These are phyloP conservation scores for Mollisia scopiformis DNA, from an alignment of 2,329 filamentous ascomycete species.

Conservation along the genomic window DNA sequence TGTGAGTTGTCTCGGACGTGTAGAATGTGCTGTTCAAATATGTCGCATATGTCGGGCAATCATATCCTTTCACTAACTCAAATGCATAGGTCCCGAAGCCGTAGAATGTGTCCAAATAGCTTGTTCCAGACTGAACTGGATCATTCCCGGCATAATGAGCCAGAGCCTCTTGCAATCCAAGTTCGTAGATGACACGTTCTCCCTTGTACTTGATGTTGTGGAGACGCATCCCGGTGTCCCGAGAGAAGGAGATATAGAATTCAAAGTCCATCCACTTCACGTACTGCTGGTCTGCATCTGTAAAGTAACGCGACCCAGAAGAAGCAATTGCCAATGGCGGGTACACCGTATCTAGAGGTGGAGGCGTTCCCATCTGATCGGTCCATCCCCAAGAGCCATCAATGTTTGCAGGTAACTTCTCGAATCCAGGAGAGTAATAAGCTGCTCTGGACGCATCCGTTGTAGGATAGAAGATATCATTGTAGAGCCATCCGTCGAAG, in stretches of 20 bases:
- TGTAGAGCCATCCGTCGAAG: constrained; percentile 56
- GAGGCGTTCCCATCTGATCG: constrained; percentile 13
- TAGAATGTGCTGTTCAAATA: constrained; percentile 53
- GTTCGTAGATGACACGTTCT: constrained; percentile 46
- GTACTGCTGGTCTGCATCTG: constrained; percentile 19
- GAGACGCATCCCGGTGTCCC: constrained; percentile 51
- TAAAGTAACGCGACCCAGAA: constrained; percentile 23
- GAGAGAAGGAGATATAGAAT: constrained; percentile 54
- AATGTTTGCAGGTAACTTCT: constrained; percentile 15
- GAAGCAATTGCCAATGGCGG: constrained; percentile 21
- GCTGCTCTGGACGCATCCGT: constrained; percentile 50
- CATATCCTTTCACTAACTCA: constrained; percentile 33
- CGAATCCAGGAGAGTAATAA: constrained; percentile 16
- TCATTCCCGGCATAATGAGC: constrained; percentile 38
- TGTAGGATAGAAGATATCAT: constrained; percentile 54
- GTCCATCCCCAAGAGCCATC: constrained; percentile 24
- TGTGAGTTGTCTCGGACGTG: constrained; percentile 45
- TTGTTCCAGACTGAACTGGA: constrained; percentile 27
- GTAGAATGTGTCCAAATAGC: constrained; percentile 39
- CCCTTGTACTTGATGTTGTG: constrained; percentile 57
- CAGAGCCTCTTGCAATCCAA: constrained; percentile 56
- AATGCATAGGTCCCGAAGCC: constrained; percentile 36
- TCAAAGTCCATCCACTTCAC: constrained; percentile 23
- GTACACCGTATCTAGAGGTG: constrained; percentile 7
- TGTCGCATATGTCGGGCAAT: constrained; percentile 54